phyloP scores from a whole-genome alignment of 2,329 filamentous ascomycete species.

The Phyllosticta citrichinensis region DNA sequence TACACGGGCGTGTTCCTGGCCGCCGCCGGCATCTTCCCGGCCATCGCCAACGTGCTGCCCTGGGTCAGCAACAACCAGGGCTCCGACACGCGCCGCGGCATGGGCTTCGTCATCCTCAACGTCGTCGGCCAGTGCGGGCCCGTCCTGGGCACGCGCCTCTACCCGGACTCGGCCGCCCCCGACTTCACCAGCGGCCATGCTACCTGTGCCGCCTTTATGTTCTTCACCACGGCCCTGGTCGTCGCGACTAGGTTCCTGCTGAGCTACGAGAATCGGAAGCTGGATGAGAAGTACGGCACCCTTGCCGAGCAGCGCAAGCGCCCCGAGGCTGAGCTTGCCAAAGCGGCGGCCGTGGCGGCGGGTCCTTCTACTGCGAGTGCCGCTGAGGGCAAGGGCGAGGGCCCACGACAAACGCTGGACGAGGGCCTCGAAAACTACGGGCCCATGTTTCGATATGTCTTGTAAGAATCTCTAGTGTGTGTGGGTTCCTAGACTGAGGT shows the following conservation, averaged over 20 bases:
- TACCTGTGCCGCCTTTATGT: constrained; percentile 29
- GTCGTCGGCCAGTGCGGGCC: constrained; percentile 47
- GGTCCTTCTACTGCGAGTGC: constrained; percentile 14
- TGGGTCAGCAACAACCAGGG: constrained; percentile 63
- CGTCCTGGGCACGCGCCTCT: constrained; percentile 26
- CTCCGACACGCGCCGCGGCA: constrained; percentile 56
- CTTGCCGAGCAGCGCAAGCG: constrained; percentile 17
- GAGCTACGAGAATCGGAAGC: constrained; percentile 27
- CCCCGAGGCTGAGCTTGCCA: neutral
- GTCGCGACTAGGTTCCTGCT: constrained; percentile 22
- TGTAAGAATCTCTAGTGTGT: constrained; percentile 16
- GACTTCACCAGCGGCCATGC: constrained; percentile 26
- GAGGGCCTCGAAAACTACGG: constrained; percentile 26
- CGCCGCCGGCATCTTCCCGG: constrained; percentile 54
- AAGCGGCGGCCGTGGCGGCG: neutral
- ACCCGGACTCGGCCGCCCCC: constrained; percentile 22
- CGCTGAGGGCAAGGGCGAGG: constrained; percentile 10
- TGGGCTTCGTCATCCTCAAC: constrained; percentile 57
- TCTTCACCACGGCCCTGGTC: constrained; percentile 24
- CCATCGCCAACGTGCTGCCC: constrained; percentile 60
- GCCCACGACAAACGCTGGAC: constrained; percentile 6
- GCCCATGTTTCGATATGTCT: constrained; percentile 22
- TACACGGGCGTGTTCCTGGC: constrained; percentile 47
- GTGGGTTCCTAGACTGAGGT: no score
- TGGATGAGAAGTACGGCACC: constrained; percentile 24